phyloP scores from a whole-genome alignment of 1,284 basidiomycete genomes.

The Bjerkandera adusta region DNA sequence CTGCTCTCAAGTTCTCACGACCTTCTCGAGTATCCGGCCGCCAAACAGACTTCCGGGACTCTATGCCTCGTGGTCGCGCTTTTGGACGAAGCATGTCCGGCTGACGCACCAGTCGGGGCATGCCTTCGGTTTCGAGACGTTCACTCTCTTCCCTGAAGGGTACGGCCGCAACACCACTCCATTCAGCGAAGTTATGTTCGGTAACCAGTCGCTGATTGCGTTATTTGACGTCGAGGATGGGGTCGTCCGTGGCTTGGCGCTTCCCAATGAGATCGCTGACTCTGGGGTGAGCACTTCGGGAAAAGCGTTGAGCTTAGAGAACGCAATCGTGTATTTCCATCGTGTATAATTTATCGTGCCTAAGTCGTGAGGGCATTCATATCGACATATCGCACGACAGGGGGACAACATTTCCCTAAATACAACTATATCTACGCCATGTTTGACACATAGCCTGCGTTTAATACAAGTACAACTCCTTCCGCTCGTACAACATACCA shows the following conservation, averaged over 20 bases:
- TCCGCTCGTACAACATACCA: background rate
- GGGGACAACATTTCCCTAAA: too few species aligned
- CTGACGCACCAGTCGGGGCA: background rate
- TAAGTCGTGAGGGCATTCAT: too few species aligned
- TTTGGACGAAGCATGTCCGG: background rate
- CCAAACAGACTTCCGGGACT: background rate
- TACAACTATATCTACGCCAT: too few species aligned
- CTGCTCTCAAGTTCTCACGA: conserved; percentile 22
- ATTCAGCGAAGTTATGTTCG: background rate
- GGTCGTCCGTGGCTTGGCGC: background rate
- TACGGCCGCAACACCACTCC: background rate
- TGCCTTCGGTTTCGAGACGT: background rate
- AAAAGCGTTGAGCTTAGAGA: too few species aligned
- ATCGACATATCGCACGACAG: too few species aligned
- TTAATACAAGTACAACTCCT: background rate
- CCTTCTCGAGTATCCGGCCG: conserved; percentile 27
- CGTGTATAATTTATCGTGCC: too few species aligned
- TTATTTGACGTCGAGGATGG: background rate
- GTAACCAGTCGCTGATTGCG: too few species aligned
- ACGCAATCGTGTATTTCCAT: too few species aligned
- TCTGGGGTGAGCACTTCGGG: too few species aligned
- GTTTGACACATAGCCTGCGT: too few species aligned
- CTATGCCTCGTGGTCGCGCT: background rate
- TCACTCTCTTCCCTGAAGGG: background rate
- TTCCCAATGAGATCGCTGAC: background rate